Evolutionary conservation across 2,329 filamentous ascomycete species (phyloP), one percentile per base, ranked within the genome.

Genomic region (Ophiostoma triangulosporum): DNA sequence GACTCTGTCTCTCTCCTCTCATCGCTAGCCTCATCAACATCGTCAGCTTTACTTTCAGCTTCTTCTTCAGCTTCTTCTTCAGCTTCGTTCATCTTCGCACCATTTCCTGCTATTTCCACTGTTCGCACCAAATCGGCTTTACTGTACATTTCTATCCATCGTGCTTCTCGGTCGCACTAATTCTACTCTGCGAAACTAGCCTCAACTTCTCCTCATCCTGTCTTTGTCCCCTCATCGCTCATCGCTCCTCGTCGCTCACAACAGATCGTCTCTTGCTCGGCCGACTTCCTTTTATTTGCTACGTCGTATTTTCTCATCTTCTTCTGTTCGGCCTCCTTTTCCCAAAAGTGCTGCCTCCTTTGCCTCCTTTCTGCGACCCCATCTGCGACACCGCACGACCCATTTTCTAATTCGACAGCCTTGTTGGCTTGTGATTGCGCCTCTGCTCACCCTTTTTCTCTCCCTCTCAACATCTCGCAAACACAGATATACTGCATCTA

Each of bases 351-450:
- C 48, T 33, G 29, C 24, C 26, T 43, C 35, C n/a, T 32, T 32
- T 17, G 46, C 20, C 26, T 48, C 27, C 22, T 32, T 48, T 48
- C 46, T 17, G 46, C 29, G 17, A 32, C n/a, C 29, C 29, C 26
- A 48, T 48, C 46, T 31, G 46, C 29, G 43, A 48, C 43, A n/a
- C 26, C 43, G 24, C 43, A 29, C 43, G 43, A 46, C 43, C 43
- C 43, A n/a, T n/a, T n/a, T n/a, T 33, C 46, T 17, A n/a, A 31
- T 32, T 14, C 29, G 46, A 32, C 46, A 8, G 27, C 11, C 46
- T 33, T 32, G 24, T 46, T 46, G 43, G 43, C 46, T 32, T 48
- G 26, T 31, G 26, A 48, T 48, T 27, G 29, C 29, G n/a, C 29
- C 15, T 31, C 24, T 27, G 29, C 15, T 26, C n/a, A 20, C 17